Evolutionary conservation across 768 basidiomycete genomes (phyloP).

Genomic region (Kockovaella imperatae): DNA sequence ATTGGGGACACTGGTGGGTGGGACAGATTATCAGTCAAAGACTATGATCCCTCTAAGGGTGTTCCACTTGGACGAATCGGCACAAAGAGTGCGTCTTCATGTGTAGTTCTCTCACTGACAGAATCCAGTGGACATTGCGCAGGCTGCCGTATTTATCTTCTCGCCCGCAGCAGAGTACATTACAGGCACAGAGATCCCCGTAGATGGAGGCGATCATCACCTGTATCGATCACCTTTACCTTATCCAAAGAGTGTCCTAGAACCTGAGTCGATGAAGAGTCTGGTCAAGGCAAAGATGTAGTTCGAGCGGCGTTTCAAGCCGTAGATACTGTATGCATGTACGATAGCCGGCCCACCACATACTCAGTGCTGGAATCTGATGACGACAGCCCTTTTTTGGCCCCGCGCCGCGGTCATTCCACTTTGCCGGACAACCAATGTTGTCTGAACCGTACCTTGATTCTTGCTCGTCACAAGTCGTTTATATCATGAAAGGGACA

Average conservation of each 20-base stretch:
- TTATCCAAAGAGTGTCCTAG: conserved; percentile 39
- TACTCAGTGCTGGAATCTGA: no score
- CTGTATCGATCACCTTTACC: conserved; percentile 18
- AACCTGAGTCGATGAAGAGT: conserved; percentile 27
- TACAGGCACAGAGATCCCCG: conserved; percentile 56
- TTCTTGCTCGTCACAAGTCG: no score
- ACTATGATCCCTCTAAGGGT: conserved; percentile 17
- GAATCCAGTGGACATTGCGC: conserved; percentile 55
- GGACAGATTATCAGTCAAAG: conserved; percentile 42
- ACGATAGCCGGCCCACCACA: no score
- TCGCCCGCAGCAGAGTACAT: conserved; percentile 70
- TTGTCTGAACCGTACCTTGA: no score
- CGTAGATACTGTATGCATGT: no score
- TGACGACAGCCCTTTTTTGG: no score
- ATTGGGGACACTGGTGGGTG: conserved; percentile 67
- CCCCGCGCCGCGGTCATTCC: no score
- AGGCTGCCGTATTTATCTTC: conserved; percentile 70
- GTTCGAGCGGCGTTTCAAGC: no score
- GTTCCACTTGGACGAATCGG: conserved; percentile 33
- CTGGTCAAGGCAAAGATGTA: conserved; percentile 31
- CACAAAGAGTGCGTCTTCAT: conserved; percentile 22
- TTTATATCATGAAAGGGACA: no score
- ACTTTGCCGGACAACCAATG: no score
- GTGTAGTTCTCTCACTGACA: neutral
- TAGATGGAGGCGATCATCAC: conserved; percentile 44